Evolutionary conservation across 164 flowering plant genomes (phyloP).

Genomic region (Piper longum): DNA sequence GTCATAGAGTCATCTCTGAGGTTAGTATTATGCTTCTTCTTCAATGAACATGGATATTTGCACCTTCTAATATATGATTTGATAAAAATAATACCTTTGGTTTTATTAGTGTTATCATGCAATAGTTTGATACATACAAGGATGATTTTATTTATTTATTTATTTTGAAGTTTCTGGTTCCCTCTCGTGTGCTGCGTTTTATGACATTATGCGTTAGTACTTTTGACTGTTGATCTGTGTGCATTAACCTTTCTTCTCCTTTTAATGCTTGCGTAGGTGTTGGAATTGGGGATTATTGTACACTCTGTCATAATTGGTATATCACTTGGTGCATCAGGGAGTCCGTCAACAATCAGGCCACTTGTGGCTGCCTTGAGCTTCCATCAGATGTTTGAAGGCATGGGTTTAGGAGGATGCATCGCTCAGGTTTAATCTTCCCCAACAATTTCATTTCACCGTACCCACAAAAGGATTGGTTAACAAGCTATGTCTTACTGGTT

Average conservation of each 20-base stretch:
- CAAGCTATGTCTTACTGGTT: background rate
- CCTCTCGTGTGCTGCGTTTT: no score
- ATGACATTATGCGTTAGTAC: no score
- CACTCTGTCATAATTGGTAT: slow-evolving; percentile 28
- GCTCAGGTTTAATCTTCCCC: slow-evolving; percentile 9
- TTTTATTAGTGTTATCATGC: no score
- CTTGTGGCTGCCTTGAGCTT: slow-evolving; percentile 26
- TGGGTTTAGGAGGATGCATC: slow-evolving; percentile 30
- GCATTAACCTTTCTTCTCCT: background rate
- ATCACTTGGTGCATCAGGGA: slow-evolving; percentile 16
- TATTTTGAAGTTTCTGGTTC: no score
- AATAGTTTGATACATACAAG: no score
- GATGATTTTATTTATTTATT: no score
- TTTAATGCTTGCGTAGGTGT: background rate
- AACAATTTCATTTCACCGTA: background rate
- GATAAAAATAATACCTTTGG: no score
- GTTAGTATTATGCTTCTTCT: no score
- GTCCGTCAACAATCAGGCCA: slow-evolving; percentile 22
- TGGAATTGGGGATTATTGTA: slow-evolving; percentile 19
- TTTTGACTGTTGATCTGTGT: no score
- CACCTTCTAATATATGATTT: no score
- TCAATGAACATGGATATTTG: no score
- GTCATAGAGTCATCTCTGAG: no score
- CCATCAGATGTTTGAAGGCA: slow-evolving; percentile 30
- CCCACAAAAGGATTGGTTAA: background rate